Base-by-base conservation (phyloP, 2,329 filamentous ascomycete genomes). In the Annulohypoxylon truncatum region DNA sequence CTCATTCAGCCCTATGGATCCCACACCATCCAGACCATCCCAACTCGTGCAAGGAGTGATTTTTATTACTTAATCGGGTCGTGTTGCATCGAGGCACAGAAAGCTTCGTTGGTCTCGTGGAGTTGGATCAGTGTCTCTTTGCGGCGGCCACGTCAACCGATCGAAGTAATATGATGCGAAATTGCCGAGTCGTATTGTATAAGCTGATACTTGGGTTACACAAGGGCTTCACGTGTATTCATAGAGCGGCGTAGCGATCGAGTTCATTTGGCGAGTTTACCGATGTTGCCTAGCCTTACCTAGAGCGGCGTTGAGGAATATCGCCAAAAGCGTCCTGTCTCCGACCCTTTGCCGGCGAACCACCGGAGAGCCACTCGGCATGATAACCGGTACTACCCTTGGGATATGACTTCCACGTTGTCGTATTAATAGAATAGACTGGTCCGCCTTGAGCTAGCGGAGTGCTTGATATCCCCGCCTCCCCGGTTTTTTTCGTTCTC, bases 191-290 rank as follows among this genome's bases (percentile, higher is more conserved):
- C 31, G 35, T 65, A 33, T 62, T 28, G 47, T 24, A 54, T 66
- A 62, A 62, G 63, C 63, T 66, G 57, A 66, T 58, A 35, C 48
- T 15, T 61, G 44, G 47, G 50, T 58, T 57, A 66, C 52, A 7
- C 61, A 53, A 47, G 46, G 29, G 40, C n/a, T 46, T 15, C 63
- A 53, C 40, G 57, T 61, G 57, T 22, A 28, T 31, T 56, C 18
- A 24, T 50, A 48, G 46, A 52, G 46, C 29, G 44, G 35, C 47
- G 35, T 24, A 52, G 22, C 52, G 15, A 22, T 56, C 22, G 33
- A 33, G 44, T 51, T 33, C 18, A 53, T 61, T 65, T n/a, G 57
- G 31, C 18, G 40, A 22, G 15, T 48, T 61, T 51, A 57, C 52
- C 46, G 24, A 10, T 7, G 24, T 50, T 18, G 13, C 38, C 10